phyloP scores from a whole-genome alignment of 176 grass and related monocot species.

The Poa annua region DNA sequence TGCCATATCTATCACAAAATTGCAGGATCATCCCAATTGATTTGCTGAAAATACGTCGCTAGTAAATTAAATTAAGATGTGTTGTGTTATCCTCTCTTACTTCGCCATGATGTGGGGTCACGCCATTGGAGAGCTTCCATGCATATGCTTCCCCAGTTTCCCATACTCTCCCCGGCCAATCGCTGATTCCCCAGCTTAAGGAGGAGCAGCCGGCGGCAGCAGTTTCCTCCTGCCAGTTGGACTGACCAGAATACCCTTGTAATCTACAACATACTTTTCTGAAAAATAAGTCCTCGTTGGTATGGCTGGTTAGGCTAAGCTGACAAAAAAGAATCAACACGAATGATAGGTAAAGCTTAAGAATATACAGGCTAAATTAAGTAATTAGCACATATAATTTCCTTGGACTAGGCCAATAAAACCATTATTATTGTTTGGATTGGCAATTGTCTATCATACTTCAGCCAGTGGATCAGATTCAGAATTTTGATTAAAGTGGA shows the following conservation, averaged over 20 bases:
- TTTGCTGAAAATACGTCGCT: conserved; percentile 35
- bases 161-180: conserved; percentile 16
- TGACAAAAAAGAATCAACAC: not conserved
- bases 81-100: not conserved
- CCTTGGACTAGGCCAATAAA: not conserved
- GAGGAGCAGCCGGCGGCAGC: not conserved
- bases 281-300: not conserved
- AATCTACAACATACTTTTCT: not conserved
- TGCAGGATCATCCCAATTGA: not conserved
- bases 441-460: not conserved
- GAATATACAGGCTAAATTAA: not conserved
- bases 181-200: conserved; percentile 21
- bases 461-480: not conserved
- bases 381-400: not conserved
- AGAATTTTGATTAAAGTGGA: not conserved
- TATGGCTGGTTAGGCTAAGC: not conserved
- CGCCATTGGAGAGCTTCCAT: not conserved
- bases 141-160: conserved; percentile 12
- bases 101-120: not conserved
- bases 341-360: not conserved
- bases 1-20: conserved; percentile 30
- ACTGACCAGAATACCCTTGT: conserved; percentile 24
- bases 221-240: not conserved
- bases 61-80: not conserved
- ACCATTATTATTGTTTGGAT: not conserved